Base-by-base conservation (phyloP, 139 green algal genomes). In the Haematococcus lacustris region DNA sequence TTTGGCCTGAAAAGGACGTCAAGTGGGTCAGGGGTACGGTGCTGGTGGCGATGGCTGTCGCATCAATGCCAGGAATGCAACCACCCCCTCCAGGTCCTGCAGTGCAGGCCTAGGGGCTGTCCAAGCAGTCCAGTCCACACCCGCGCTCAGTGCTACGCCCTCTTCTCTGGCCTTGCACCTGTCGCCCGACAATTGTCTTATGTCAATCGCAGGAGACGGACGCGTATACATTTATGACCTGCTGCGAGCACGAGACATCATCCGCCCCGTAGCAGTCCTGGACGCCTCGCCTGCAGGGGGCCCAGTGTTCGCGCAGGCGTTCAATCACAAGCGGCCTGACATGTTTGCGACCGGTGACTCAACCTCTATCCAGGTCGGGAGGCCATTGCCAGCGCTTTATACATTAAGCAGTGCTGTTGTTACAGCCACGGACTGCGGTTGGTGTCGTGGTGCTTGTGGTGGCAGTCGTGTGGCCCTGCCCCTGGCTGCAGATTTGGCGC, bases 221-320 rank as follows among this genome's bases (percentile, higher is more conserved):
- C 75, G 71, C 35, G 82, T 88, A 17, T 86, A 85, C 62, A 7
- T 92, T 28, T 92, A 89, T 74, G 87, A 92, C 75, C 78, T 92
- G 51, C n/a, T 71, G 50, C 74, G 69, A 1, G 32, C 5, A 1
- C 30, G 60, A 0, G 76, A 69, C 2, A 59, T 81, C 3, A 50
- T 69, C 4, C 67, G 70, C 9, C 73, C 75, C 28, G 71, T 69
- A 30, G 43, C 75, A 37, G 70, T 70, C 3, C 35, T 84, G 43
- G 79, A 84, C 57, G 68, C 67, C 13, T 50, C 34, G 41, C 51
- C 53, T 21, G 50, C 28, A 9, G 61, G 69, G n/a, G 57, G 38
- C 33, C 81, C 82, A 3, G 75, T 86, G 6, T 84, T 87, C 66
- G 67, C 75, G 1, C 34, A 87, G 39, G 80, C 77, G 23, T 89